Conservation (phyloP, 208 protist genomes). For the Acanthamoeba sp. region DNA sequence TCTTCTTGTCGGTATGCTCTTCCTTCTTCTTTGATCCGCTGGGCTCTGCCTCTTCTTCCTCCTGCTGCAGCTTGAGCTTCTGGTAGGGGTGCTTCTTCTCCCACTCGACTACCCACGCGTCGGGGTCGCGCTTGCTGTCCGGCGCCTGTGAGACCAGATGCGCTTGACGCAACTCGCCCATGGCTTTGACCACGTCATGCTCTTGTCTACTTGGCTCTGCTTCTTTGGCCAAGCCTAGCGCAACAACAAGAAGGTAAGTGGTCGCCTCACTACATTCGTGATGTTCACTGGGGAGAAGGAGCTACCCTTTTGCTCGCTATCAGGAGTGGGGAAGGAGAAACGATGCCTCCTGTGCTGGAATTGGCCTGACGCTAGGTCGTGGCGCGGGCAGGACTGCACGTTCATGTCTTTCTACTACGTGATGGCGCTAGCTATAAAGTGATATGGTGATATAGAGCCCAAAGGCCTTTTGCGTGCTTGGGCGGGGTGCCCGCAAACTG, state of each 20-base stretch:
- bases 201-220: neutral
- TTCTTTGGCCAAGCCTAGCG: neutral
- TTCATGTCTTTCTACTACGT: no score
- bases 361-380: no score
- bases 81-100: neutral
- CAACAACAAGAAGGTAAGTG: no score
- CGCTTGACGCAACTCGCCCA: neutral
- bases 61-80: neutral
- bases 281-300: neutral
- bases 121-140: neutral
- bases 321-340: neutral
- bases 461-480: no score
- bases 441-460: no score
- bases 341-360: conserved; percentile 10
- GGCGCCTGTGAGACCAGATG: neutral
- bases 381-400: no score
- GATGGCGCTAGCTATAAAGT: no score
- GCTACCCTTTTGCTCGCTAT: no score
- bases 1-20: neutral
- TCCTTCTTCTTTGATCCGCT: neutral
- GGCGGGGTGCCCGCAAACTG: no score
- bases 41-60: neutral
- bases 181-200: neutral
- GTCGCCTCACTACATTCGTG: no score
- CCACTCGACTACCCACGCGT: conserved; percentile 14